phyloP scores from a whole-genome alignment of 2,329 filamentous ascomycete species.

The Trichoderma endophyticum region DNA sequence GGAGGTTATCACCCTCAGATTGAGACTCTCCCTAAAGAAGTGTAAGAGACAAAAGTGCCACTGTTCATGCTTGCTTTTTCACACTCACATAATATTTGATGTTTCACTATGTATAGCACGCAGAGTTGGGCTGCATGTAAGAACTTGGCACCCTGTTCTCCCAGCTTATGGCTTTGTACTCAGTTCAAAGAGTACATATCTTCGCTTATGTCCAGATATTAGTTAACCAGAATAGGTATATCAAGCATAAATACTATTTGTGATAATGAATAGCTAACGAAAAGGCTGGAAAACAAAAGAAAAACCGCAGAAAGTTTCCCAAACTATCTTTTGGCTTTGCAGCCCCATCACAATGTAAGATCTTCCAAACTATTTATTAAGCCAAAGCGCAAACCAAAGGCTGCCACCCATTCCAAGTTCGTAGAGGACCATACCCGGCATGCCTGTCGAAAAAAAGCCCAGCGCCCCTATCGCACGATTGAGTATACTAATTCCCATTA shows the following conservation, averaged over 20 bases:
- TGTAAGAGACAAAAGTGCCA: not conserved
- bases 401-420: not conserved
- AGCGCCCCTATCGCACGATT: not conserved
- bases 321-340: not conserved
- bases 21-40: not conserved
- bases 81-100: no score
- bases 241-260: no score
- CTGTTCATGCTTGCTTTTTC: no score
- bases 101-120: no score
- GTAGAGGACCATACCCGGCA: not conserved
- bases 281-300: no score
- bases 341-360: not conserved
- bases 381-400: not conserved
- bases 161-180: not conserved
- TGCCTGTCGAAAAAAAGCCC: not conserved
- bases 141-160: not conserved
- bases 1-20: not conserved
- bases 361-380: not conserved
- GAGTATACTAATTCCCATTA: not conserved
- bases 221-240: no score
- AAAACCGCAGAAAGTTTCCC: not conserved
- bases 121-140: no score
- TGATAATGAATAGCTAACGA: no score
- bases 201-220: no score
- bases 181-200: not conserved